Base-by-base conservation (phyloP, 177 flowering plant species). In the Vitis hybrid region DNA sequence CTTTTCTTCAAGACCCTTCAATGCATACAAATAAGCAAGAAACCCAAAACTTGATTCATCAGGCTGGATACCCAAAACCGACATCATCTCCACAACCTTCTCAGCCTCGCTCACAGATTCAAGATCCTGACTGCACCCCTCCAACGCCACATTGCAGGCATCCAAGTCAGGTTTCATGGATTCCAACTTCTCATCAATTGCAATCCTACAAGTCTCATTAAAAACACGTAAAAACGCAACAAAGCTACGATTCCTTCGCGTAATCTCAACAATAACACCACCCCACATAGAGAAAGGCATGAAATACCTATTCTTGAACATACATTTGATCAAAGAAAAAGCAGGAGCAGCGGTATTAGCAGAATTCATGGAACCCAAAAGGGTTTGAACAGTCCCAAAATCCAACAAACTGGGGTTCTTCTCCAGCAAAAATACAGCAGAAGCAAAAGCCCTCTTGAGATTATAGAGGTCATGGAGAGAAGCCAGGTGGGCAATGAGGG, bases 401-500 rank as follows among this genome's bases (percentile, higher is more conserved):
- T 87, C 84, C 3, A 93, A 48, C 61, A 76, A 53, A n/a, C 69
- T 60, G 5, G 92, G 95, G 72, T 84, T 75, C 68, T 87, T 92
- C 77, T 93, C 97, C 2, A 96, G 68, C 12, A 92, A 33, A 68
- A 76, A 90, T 15, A 92, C 85, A 5, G 71, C 76, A 55, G 95
- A 81, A 15, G 94, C 95, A 82, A 89, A 96, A 45, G 99, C 98
- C 69, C 97, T 81, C 70, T 93, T 96, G 64, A 93, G 89, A 68
- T 84, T 96, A 65, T 81, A 92, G 22, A 70, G 55, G 66, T 87
- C 95, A 50, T 67, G 57, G 51, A 83, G 76, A 13, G 91, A 86
- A 70, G 86, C 86, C 68, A 96, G 77, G 68, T 90, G 88, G 55
- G 87, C 62, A 33, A 93, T 89, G 29, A 96, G 83, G 2, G 91